Base-by-base conservation (phyloP, 257 asterid genomes). In the Solanum tarapatanum region DNA sequence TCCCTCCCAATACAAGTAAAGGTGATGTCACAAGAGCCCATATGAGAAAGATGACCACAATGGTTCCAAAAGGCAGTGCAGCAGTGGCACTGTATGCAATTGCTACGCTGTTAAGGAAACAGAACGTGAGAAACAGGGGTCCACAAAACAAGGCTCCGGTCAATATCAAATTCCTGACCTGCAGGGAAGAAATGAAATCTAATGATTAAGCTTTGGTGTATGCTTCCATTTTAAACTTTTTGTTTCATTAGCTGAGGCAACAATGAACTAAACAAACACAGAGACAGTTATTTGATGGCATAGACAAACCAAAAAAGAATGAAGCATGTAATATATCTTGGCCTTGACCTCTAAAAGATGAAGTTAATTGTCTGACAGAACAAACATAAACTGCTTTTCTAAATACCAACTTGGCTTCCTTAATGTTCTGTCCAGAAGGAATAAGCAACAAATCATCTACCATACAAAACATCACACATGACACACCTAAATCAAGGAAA, bases 11-110 rank as follows among this genome's bases (percentile, higher is more conserved):
- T 26, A 90, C 91, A 35, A 90, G 87, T 86, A 90, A 87, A 11
- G 91, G 90, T 85, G 91, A 90, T 7, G 91, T 88, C 21, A 90
- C 89, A 58, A 90, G 87, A 36, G 90, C 88, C 91, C 91, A 90
- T 87, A 90, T 90, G 45, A 90, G 90, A 66, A 87, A 88, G 51
- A 90, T 90, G 35, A 90, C 91, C 21, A 90, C 83, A 73, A 88
- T 90, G 33, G 91, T 90, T 36, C 90, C 90, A 66, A 90, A 87
- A 74, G 91, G 91, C 76, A 90, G 88, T 16, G 91, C 90, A 55
- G 91, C 90, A 37, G 91, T 90, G 21, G 91, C 88, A 86, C 87
- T 90, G 43, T 90, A 90, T 39, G 86, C 88, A 70, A 89, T 87
- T 84, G 91, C 91, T 26, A 89, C 86, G 1, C 90, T 89, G 82